Evolutionary conservation across 768 basidiomycete species (phyloP), one percentile per base, ranked within the genome.

Genomic region (Amanita inopinata): DNA sequence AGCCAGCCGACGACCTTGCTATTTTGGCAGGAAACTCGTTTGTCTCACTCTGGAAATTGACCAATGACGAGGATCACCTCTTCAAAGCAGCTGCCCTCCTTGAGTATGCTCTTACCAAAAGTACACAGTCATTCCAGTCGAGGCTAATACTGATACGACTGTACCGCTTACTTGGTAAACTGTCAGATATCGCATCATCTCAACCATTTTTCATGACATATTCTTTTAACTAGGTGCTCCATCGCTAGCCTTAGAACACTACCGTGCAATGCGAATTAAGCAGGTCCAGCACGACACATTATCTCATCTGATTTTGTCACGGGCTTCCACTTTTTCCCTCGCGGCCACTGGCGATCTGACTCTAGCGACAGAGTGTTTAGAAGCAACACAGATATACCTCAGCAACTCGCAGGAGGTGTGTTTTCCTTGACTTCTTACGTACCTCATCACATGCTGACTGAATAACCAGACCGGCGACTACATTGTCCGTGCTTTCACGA

Each of bases 241-340:
- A 0, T 73, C 77, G 3, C 60, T 77, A 31, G 80, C 86, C 2
- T 50, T 90, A 48, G 80, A 87, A 41, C 88, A 92, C 53, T 93
- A 89, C 56, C 77, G 78, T 20, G 63, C 66, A 17, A 69, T 93
- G 65, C 77, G 80, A 47, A 66, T 87, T 48, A 91, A 91, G 57
- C 83, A 88, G 53, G 73, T 93, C 17, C 90, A 94, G 56, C 74
- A 83, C 45, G 92, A 96, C 53, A 94, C 92, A 0, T 67, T 96
- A 5, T 88, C 87, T 1, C 87, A 94, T 56, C 73, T 88, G 42
- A 61, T 91, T 39, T 71, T 91, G 31, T 77, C 84, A 14, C 75
- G 90, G 15, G 74, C 81, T 8, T 76, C 80, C 15, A 84, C 79
- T 0, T 93, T 89, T 65, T 88, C 86, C 2, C 62, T 83, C 28